A percentile compares a stretch with the other conserved stretches of the same genome.
phyloP scores from a whole-genome alignment of 768 basidiomycete species.

The Mrakia frigida region DNA sequence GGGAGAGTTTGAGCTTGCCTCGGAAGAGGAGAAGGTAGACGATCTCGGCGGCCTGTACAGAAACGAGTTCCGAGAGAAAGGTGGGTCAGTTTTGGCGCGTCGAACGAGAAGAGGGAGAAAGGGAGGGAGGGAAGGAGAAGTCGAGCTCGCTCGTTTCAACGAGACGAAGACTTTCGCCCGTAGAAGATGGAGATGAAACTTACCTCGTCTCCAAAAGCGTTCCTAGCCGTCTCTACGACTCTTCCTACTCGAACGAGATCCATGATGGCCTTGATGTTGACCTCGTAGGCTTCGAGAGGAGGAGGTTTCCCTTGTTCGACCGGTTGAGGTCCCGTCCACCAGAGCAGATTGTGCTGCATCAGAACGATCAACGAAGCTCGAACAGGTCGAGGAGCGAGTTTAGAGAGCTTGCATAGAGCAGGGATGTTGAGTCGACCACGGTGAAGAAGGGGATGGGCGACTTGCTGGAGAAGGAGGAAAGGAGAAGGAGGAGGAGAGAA shows the following conservation, averaged over 20 bases:
- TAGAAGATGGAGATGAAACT: conserved; percentile 37
- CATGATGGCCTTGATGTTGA: conserved; percentile 78
- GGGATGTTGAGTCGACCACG: conserved; percentile 30
- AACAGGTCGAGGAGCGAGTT: conserved; percentile 40
- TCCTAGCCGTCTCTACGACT: conserved; percentile 68
- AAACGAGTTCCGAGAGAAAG: conserved; percentile 13
- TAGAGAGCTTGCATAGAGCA: conserved; percentile 15
- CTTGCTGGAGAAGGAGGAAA: not conserved
- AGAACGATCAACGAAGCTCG: conserved; percentile 69
- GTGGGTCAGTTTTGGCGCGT: not conserved
- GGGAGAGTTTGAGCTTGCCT: conserved; percentile 73
- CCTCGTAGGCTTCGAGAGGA: conserved; percentile 55
- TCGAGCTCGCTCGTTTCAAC: not conserved
- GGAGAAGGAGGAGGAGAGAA: not conserved
- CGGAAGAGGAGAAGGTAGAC: conserved; percentile 71
- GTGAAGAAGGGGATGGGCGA: conserved; percentile 32
- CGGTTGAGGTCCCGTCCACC: conserved; percentile 45
- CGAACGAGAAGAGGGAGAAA: not conserved
- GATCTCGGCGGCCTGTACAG: conserved; percentile 65
- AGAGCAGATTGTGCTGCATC: conserved; percentile 85
- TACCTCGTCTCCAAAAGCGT: conserved; percentile 66
- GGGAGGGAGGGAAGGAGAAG: not conserved
- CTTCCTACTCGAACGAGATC: conserved; percentile 74
- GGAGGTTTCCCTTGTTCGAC: not conserved
- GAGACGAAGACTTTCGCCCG: not conserved